Evolutionary conservation across 768 basidiomycete species (phyloP).

Genomic region (Trametes meyenii): DNA sequence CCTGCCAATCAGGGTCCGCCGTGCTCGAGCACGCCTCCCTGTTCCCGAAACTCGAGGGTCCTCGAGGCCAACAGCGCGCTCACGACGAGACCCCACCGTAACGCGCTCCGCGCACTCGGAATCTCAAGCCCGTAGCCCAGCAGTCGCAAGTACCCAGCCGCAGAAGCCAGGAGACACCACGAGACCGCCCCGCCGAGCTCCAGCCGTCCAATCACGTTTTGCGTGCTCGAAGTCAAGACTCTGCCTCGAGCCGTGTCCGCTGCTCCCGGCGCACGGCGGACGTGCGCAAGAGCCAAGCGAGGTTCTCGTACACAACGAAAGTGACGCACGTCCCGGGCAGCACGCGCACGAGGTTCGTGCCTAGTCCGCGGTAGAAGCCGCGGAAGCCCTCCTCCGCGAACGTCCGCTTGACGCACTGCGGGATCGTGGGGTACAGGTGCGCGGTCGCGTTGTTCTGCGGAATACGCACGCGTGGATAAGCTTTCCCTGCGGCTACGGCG

Average conservation of each 20-base stretch:
- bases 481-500: not conserved
- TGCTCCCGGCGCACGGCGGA: conserved; percentile 58
- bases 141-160: not conserved
- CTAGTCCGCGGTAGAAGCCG: conserved; percentile 95
- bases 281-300: conserved; percentile 79
- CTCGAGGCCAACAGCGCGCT: not conserved
- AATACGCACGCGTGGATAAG: not conserved
- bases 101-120: not conserved
- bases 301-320: conserved; percentile 95
- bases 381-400: conserved; percentile 77
- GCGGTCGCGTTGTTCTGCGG: conserved; percentile 65
- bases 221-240: not conserved
- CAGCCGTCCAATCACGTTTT: not conserved
- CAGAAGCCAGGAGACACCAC: not conserved
- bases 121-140: too few relatives aligned
- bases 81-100: not conserved
- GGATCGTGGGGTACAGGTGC: conserved; percentile 81
- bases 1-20: not conserved
- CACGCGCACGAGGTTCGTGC: conserved; percentile 91
- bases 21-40: too few relatives aligned
- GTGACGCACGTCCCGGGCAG: conserved; percentile 97
- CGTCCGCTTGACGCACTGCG: conserved; percentile 76
- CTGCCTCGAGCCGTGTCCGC: conserved; percentile 3
- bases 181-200: too few relatives aligned
- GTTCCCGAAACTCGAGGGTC: too few relatives aligned